Evolutionary conservation across 257 asterid species (phyloP), one percentile per base, ranked within the genome.

Genomic region (Rauvolfia tetraphylla): DNA sequence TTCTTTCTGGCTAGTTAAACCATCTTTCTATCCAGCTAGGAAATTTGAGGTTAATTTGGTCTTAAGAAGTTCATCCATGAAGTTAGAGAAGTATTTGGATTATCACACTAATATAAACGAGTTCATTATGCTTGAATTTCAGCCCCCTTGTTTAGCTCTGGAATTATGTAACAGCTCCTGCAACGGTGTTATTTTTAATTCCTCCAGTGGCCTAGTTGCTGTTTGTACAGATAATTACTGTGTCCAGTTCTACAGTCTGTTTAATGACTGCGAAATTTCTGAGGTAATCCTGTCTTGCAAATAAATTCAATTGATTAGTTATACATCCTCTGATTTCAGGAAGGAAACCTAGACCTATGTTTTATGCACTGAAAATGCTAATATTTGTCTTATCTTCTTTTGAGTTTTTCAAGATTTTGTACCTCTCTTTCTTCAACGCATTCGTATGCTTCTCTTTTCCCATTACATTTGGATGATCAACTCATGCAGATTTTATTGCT

Each of bases 201-300:
- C 80, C 85, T 74, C 88, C 66, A 65, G 82, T 72, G 97, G 93
- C 69, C 59, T 90, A 80, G 88, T 88, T 83, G 96, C 97, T 80
- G 85, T 92, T 73, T 85, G 93, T 63, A 83, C 99, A 8, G 98
- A 95, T 81, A 91, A 91, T 80, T 93, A 90, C 85, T 81, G 97
- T 69, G 81, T 95, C 79, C 99, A 95, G 80, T 72, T 92, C 75
- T 95, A 90, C 82, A 90, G 90, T 82, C 83, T 95, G 84, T 85
- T 88, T 79, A 82, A 90, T 89, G 99, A 95, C 81, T 90, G 94
- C 68, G 99, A 92, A 87, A 84, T 90, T 79, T 88, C 96, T 39
- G 91, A 91, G 98, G 99, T 94, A 78, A 86, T 89, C 62, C 10
- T 63, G 25, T 62, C 66, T 63, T 80, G 75, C 41, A 10, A 51